Evolutionary conservation across 352 stramenopile species (phyloP).

Genomic region (Phytopythium cucurbitacearum): DNA sequence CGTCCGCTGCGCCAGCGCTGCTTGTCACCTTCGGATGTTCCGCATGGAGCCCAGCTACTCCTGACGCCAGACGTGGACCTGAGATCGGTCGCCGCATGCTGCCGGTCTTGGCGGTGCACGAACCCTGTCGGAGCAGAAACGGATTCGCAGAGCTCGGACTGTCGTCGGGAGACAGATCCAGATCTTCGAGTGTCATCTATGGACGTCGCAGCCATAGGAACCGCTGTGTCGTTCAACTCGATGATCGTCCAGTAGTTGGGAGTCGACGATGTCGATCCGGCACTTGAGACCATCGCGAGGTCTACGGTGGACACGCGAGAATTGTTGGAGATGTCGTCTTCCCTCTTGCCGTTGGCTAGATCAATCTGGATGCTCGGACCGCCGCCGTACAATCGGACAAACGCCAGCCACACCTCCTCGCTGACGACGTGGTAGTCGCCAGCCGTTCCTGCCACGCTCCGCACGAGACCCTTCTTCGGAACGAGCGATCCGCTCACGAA

Average conservation of each 20-base stretch:
- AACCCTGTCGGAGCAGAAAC: no score
- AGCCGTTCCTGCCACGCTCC: conserved; percentile 30
- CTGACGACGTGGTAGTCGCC: conserved; percentile 65
- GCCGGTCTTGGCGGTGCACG: no score
- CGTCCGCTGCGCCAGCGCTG: background rate
- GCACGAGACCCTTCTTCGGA: conserved; percentile 31
- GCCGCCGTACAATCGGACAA: conserved; percentile 52
- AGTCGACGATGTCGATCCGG: background rate
- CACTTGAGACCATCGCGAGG: background rate
- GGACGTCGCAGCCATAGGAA: conserved; percentile 10
- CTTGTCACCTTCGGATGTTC: background rate
- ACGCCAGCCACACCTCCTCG: conserved; percentile 63
- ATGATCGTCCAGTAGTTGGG: conserved; percentile 41
- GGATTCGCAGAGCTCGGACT: background rate
- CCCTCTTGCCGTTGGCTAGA: conserved; percentile 6
- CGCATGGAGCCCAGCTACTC: no score
- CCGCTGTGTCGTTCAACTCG: conserved; percentile 41
- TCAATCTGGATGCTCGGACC: conserved; percentile 54
- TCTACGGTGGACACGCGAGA: background rate
- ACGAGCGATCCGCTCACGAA: conserved; percentile 64
- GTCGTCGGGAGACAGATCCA: background rate
- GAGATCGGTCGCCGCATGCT: no score
- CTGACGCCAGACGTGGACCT: no score
- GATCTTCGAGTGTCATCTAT: background rate
- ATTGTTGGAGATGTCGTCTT: background rate